A percentile compares a stretch with the other conserved stretches of the same genome.
These are phyloP conservation scores for Debaryomycetaceae sp. DNA, from an alignment of 1,139 yeast genomes.

Conservation along the genomic window DNA sequence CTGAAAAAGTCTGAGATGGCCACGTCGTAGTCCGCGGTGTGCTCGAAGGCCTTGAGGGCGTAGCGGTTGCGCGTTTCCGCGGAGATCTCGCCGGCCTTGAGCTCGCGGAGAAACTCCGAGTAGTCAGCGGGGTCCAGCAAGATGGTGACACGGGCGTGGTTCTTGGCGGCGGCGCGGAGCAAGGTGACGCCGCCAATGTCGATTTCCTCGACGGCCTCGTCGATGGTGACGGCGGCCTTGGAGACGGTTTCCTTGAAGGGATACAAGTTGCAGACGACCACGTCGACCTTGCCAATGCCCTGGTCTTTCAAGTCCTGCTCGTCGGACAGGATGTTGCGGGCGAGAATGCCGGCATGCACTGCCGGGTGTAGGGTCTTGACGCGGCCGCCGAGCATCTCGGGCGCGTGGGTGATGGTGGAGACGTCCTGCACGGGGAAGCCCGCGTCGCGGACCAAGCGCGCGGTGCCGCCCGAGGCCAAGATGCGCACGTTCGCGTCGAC, in stretches of 20 bases:
- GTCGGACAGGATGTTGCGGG: slow-evolving; percentile 84
- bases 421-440: slow-evolving; percentile 98
- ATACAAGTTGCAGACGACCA: slow-evolving; percentile 91
- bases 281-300: slow-evolving; percentile 91
- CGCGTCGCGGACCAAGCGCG: slow-evolving; percentile 87
- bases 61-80: slow-evolving; percentile 65
- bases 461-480: slow-evolving; percentile 96
- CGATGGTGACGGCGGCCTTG: slow-evolving; percentile 89
- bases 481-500: slow-evolving; percentile 80
- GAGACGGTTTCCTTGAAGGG: slow-evolving; percentile 97
- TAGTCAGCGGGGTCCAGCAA: slow-evolving; percentile 91
- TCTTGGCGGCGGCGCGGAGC: slow-evolving; percentile 96
- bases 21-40: slow-evolving; percentile 94
- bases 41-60: slow-evolving; percentile 96
- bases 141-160: slow-evolving; percentile 91
- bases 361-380: slow-evolving; percentile 98
- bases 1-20: slow-evolving; percentile 95
- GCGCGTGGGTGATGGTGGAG: slow-evolving; percentile 89
- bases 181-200: slow-evolving; percentile 98
- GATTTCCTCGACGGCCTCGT: slow-evolving; percentile 96
- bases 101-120: slow-evolving; percentile 73
- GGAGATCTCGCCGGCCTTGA: slow-evolving; percentile 62
- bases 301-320: slow-evolving; percentile 79
- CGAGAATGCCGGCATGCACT: slow-evolving; percentile 96
- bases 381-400: slow-evolving; percentile 97